A percentile compares a stretch with the other conserved stretches of the same genome.
These are phyloP conservation scores for Immersiporthe knoxdaviesiana DNA, from an alignment of 2,329 filamentous ascomycete genomes.

Conservation along the genomic window DNA sequence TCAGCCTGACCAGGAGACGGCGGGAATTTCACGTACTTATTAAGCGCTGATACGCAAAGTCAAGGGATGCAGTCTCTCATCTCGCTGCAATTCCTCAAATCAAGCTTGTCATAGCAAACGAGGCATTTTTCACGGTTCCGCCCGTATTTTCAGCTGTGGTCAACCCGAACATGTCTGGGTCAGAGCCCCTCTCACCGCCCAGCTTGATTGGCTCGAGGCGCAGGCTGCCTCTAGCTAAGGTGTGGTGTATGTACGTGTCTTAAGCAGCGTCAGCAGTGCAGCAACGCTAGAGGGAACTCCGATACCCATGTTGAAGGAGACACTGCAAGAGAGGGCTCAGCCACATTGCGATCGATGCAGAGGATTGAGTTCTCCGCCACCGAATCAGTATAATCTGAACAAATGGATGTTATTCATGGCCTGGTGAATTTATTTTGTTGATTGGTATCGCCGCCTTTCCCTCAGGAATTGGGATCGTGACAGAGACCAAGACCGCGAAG, in stretches of 20 bases:
- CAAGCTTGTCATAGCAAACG: background rate
- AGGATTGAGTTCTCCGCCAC: background rate
- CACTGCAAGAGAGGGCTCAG: conserved; percentile 6
- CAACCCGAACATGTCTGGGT: background rate
- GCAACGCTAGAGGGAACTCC: background rate
- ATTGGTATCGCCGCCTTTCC: background rate
- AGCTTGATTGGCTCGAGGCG: background rate
- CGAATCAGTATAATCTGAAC: too few species aligned
- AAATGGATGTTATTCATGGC: background rate
- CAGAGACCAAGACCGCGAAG: background rate
- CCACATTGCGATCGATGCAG: conserved; percentile 1
- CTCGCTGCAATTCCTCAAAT: background rate
- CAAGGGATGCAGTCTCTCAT: too few species aligned
- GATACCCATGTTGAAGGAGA: background rate
- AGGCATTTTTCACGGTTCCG: background rate
- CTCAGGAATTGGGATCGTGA: background rate
- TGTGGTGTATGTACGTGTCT: background rate
- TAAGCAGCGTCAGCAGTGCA: conserved; percentile 9
- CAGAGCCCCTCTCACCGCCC: background rate
- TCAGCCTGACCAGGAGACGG: background rate
- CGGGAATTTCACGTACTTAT: too few species aligned
- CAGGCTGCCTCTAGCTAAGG: conserved; percentile 9
- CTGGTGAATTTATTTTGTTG: background rate
- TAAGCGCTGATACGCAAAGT: too few species aligned
- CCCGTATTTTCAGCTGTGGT: background rate